phyloP scores from a whole-genome alignment of 352 stramenopile genomes.

The Phytopythium chamaehyphon region DNA sequence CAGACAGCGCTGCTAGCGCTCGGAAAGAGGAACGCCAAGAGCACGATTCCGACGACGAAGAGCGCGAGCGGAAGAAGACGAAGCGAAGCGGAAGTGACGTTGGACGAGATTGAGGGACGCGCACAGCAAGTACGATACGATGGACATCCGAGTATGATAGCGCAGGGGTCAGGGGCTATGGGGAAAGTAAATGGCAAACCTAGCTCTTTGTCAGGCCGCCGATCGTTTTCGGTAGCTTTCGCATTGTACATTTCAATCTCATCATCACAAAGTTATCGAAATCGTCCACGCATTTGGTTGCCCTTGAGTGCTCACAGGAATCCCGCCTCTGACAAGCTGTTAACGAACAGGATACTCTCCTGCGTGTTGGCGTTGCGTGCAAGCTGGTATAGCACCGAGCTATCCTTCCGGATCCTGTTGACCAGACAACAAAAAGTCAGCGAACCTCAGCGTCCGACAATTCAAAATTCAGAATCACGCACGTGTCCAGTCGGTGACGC shows the following conservation, averaged over 20 bases:
- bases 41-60: neutral
- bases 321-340: constrained; percentile 83
- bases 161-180: constrained; percentile 7
- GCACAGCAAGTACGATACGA: constrained; percentile 3
- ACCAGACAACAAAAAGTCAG: constrained; percentile 8
- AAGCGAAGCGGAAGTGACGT: constrained; percentile 2
- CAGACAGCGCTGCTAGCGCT: neutral
- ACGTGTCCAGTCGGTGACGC: constrained; percentile 82
- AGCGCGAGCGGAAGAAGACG: constrained; percentile 5
- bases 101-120: neutral
- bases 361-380: constrained; percentile 85
- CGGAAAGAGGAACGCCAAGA: neutral
- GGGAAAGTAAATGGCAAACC: constrained; percentile 7
- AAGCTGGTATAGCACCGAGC: constrained; percentile 77
- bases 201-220: neutral
- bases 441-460: constrained; percentile 8
- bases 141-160: neutral
- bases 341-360: constrained; percentile 87
- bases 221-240: constrained; percentile 5
- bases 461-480: constrained; percentile 20
- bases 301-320: constrained; percentile 50
- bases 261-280: no score
- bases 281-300: constrained; percentile 1
- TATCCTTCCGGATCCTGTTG: constrained; percentile 77
- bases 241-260: neutral